A percentile compares a stretch with the other conserved stretches of the same genome.
These are phyloP conservation scores for Chaetomidium leptoderma DNA, from an alignment of 495 filamentous ascomycete species.

Conservation along the genomic window DNA sequence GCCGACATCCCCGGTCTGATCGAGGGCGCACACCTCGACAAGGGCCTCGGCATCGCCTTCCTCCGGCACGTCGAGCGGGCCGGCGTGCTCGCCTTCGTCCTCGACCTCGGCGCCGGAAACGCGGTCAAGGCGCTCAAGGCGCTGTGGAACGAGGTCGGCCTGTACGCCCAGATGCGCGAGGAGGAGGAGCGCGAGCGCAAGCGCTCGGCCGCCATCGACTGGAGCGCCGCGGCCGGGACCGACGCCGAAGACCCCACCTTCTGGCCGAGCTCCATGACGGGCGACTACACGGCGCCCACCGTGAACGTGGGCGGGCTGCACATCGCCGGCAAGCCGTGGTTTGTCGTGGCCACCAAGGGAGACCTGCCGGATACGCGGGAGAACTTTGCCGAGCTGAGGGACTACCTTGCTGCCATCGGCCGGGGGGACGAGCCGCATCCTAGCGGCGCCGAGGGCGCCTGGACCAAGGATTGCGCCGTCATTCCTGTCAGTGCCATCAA, in stretches of 20 bases:
- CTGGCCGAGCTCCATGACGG: slow-evolving; percentile 34
- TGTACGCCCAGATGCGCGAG: slow-evolving; percentile 73
- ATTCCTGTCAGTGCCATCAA: slow-evolving; percentile 87
- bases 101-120: slow-evolving; percentile 78
- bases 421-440: slow-evolving; percentile 61
- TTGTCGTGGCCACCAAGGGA: slow-evolving; percentile 93
- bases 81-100: slow-evolving; percentile 84
- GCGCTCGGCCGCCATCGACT: slow-evolving; percentile 39
- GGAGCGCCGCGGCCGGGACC: slow-evolving; percentile 32
- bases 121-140: slow-evolving; percentile 70
- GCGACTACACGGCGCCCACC: slow-evolving; percentile 30
- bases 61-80: slow-evolving; percentile 92
- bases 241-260: slow-evolving; percentile 17
- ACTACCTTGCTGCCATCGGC: slow-evolving; percentile 61
- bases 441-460: slow-evolving; percentile 60
- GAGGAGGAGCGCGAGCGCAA: slow-evolving; percentile 55
- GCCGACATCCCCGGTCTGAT: slow-evolving; percentile 95
- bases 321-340: slow-evolving; percentile 89
- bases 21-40: slow-evolving; percentile 84
- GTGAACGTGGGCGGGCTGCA: slow-evolving; percentile 45
- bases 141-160: slow-evolving; percentile 83
- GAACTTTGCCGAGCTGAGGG: slow-evolving; percentile 65
- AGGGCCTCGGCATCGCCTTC: slow-evolving; percentile 86
- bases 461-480: slow-evolving; percentile 59
- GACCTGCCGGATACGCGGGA: slow-evolving; percentile 74